Evolutionary conservation across 495 filamentous ascomycete genomes (phyloP).

Genomic region (Geopyxis carbonaria): DNA sequence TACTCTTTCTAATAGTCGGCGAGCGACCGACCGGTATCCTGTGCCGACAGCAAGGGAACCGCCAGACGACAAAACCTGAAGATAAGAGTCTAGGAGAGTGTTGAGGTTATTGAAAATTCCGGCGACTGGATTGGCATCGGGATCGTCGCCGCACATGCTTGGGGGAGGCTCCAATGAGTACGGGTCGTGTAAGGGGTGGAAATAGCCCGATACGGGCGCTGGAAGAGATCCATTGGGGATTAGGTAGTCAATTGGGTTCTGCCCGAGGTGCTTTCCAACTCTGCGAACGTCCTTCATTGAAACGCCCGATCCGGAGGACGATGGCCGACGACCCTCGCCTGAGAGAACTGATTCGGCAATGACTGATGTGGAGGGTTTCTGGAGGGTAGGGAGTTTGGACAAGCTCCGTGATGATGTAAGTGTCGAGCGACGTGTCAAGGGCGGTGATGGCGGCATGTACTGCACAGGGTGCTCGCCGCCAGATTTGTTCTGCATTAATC

Average conservation of each 20-base stretch:
- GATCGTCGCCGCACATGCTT: constrained; percentile 2
- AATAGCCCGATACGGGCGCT: constrained; percentile 19
- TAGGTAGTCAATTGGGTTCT: constrained; percentile 23
- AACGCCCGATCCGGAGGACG: not conserved
- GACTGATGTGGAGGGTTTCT: constrained; percentile 4
- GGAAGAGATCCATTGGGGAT: constrained; percentile 22
- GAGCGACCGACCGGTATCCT: constrained; percentile 85
- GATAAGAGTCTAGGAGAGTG: constrained; percentile 68
- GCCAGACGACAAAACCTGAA: constrained; percentile 57
- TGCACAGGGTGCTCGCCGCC: not conserved
- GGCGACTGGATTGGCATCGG: constrained; percentile 15
- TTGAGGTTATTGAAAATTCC: constrained; percentile 34
- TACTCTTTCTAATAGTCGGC: constrained; percentile 75
- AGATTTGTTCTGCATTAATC: not conserved
- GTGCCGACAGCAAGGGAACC: constrained; percentile 92
- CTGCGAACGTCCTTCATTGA: constrained; percentile 19
- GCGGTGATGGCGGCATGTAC: constrained; percentile 19
- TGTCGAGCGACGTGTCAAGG: constrained; percentile 20
- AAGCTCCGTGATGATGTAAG: constrained; percentile 12
- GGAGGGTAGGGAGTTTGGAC: constrained; percentile 9
- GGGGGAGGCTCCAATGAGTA: constrained; percentile 9
- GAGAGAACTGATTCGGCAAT: constrained; percentile 7
- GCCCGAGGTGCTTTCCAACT: constrained; percentile 20
- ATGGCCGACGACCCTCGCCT: not conserved
- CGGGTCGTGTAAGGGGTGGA: constrained; percentile 21